phyloP scores from a whole-genome alignment of 2,329 filamentous ascomycete genomes.

The Curvularia lunata region DNA sequence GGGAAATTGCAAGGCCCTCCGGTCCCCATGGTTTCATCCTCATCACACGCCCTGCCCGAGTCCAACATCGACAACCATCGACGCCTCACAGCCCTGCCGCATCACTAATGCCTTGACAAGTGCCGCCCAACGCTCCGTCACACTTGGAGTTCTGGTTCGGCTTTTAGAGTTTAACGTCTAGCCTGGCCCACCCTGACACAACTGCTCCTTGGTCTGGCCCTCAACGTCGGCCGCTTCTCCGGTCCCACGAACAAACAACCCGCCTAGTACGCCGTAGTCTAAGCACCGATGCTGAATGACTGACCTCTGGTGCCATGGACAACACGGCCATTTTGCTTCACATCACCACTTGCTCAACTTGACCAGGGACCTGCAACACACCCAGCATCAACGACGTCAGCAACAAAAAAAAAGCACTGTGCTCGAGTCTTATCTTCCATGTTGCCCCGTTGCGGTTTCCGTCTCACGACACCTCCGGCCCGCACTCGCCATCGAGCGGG shows the following conservation, averaged over 20 bases:
- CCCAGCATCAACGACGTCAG: not conserved
- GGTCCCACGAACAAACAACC: too few species aligned
- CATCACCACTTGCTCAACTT: not conserved
- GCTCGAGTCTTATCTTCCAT: not conserved
- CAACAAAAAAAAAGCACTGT: not conserved
- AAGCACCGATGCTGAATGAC: not conserved
- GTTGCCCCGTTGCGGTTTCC: not conserved
- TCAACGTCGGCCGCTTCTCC: not conserved
- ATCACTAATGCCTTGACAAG: too few species aligned
- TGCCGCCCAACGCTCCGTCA: not conserved
- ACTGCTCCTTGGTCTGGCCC: not conserved
- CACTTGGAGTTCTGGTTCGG: not conserved
- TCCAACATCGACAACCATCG: slow-evolving; percentile 14
- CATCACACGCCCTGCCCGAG: slow-evolving; percentile 27
- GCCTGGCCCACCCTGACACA: not conserved
- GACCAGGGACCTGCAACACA: too few species aligned
- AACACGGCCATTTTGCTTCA: not conserved
- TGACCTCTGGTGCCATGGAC: not conserved
- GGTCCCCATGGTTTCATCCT: slow-evolving; percentile 2
- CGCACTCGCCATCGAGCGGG: not conserved
- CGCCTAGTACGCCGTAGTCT: too few species aligned
- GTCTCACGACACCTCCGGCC: not conserved
- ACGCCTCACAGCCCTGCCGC: too few species aligned
- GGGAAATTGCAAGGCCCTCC: not conserved
- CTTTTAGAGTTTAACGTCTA: slow-evolving; percentile 1